Percentiles rank a stretch among this genome's conserved stretches.
phyloP scores from a whole-genome alignment of 352 stramenopile genomes.

The Globisporangium rhizosaccharum region DNA sequence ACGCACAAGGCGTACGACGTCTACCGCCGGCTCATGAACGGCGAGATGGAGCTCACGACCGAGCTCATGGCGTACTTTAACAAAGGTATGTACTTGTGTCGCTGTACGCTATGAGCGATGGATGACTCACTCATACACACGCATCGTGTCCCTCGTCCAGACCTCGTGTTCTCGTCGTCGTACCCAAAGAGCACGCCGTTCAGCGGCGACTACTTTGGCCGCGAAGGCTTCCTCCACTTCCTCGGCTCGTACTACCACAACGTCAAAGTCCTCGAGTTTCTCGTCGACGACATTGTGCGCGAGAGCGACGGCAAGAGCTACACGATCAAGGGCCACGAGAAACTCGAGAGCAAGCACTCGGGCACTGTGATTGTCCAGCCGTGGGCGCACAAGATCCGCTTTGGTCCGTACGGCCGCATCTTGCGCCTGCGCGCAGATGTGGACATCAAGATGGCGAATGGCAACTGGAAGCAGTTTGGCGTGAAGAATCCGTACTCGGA shows the following conservation, averaged over 20 bases:
- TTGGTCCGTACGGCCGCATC: slow-evolving; percentile 78
- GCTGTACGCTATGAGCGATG: not conserved
- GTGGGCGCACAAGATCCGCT: slow-evolving; percentile 72
- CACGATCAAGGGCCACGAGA: slow-evolving; percentile 76
- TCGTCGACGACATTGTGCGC: slow-evolving; percentile 54
- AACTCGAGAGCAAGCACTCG: slow-evolving; percentile 76
- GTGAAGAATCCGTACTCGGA: slow-evolving; percentile 80
- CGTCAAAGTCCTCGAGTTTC: slow-evolving; percentile 77
- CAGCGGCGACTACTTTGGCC: slow-evolving; percentile 79
- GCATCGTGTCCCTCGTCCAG: slow-evolving; percentile 10
- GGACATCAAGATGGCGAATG: slow-evolving; percentile 61
- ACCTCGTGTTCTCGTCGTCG: slow-evolving; percentile 80
- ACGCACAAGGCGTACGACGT: slow-evolving; percentile 77
- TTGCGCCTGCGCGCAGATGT: slow-evolving; percentile 76
- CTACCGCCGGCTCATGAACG: slow-evolving; percentile 56
- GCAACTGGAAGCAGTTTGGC: slow-evolving; percentile 76
- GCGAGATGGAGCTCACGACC: slow-evolving; percentile 41
- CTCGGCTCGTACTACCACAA: slow-evolving; percentile 68
- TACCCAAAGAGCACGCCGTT: slow-evolving; percentile 80
- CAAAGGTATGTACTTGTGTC: slow-evolving; percentile 33
- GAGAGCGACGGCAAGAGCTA: slow-evolving; percentile 63
- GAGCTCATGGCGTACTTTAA: slow-evolving; percentile 85
- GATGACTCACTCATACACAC: not conserved
- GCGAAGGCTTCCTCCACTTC: slow-evolving; percentile 79
- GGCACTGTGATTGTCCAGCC: slow-evolving; percentile 62